These are phyloP conservation scores for Areca catechu DNA, from an alignment of 176 grass and related monocot genomes.

Conservation along the genomic window DNA sequence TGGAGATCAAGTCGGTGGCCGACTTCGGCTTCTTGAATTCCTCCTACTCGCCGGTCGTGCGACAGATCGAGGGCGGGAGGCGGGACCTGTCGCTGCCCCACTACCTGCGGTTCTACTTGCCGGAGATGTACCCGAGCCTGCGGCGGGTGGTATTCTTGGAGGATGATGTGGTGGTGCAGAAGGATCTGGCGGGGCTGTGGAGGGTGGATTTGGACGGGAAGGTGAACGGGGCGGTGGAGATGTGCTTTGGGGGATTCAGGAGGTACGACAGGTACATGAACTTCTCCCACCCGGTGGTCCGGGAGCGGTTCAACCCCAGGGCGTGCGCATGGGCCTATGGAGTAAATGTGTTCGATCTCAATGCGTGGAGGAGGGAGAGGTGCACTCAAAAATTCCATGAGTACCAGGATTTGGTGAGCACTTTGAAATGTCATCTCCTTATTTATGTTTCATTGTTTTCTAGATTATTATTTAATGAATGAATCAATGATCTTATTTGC, in stretches of 20 bases:
- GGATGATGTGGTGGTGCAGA: constrained; percentile 95
- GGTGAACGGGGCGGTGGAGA: constrained; percentile 87
- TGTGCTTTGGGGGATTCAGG: constrained; percentile 80
- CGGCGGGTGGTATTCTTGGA: constrained; percentile 65
- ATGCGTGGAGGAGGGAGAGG: constrained; percentile 65
- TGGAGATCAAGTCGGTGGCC: constrained; percentile 56
- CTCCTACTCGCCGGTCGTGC: constrained; percentile 73
- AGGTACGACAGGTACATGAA: constrained; percentile 84
- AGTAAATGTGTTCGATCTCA: constrained; percentile 89
- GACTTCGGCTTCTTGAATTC: constrained; percentile 70
- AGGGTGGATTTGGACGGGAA: constrained; percentile 72
- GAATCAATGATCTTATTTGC: no score
- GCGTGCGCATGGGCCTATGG: constrained; percentile 87
- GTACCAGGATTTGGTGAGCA: constrained; percentile 63
- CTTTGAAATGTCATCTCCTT: neutral
- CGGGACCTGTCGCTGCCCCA: constrained; percentile 54
- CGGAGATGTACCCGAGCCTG: constrained; percentile 72
- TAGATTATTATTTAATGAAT: no score
- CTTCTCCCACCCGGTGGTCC: constrained; percentile 59
- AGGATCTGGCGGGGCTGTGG: constrained; percentile 60
- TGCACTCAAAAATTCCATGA: constrained; percentile 85
- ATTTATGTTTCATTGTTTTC: neutral
- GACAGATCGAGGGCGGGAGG: constrained; percentile 58
- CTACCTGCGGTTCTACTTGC: constrained; percentile 88
- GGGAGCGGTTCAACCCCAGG: constrained; percentile 42